phyloP scores from a whole-genome alignment of 2,329 filamentous ascomycete species.

The Trichoderma atrobrunneum region DNA sequence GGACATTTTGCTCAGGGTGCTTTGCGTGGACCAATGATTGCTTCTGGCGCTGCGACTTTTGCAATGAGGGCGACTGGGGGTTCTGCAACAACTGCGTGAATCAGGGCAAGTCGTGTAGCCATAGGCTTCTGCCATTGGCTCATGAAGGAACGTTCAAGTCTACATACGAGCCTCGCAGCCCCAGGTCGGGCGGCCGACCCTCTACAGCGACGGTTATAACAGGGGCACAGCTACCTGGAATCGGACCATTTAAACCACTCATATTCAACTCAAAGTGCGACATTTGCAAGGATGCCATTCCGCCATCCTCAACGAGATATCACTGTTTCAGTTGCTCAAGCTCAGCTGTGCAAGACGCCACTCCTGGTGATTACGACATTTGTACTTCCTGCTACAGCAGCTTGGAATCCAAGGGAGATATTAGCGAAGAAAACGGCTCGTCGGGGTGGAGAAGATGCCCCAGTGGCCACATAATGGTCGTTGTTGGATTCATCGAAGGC shows the following conservation, averaged over 20 bases:
- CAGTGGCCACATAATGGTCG: conserved; percentile 77
- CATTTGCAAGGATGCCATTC: conserved; percentile 70
- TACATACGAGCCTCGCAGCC: conserved; percentile 38
- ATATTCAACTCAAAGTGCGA: conserved; percentile 76
- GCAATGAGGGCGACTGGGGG: conserved; percentile 93
- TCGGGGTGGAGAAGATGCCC: conserved; percentile 82
- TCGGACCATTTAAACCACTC: conserved; percentile 62
- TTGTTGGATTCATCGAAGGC: conserved; percentile 71
- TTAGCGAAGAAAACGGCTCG: conserved; percentile 72
- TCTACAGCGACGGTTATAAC: conserved; percentile 48
- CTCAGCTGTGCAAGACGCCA: conserved; percentile 43
- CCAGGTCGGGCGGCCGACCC: conserved; percentile 44
- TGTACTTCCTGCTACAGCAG: conserved; percentile 75
- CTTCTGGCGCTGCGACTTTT: conserved; percentile 84
- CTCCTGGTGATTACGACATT: conserved; percentile 78
- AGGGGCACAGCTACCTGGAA: conserved; percentile 44
- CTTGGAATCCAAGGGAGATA: conserved; percentile 60
- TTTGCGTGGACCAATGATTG: conserved; percentile 71
- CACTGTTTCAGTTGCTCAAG: conserved; percentile 76
- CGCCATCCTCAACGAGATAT: conserved; percentile 65
- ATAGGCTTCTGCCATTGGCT: conserved; percentile 73
- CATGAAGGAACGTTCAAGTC: conserved; percentile 47
- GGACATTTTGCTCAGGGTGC: conserved; percentile 82
- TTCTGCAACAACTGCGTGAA: conserved; percentile 89
- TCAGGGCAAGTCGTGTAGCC: conserved; percentile 75